Base-by-base conservation (phyloP, 2,329 filamentous ascomycete species). In the Grosmannia serpens region DNA sequence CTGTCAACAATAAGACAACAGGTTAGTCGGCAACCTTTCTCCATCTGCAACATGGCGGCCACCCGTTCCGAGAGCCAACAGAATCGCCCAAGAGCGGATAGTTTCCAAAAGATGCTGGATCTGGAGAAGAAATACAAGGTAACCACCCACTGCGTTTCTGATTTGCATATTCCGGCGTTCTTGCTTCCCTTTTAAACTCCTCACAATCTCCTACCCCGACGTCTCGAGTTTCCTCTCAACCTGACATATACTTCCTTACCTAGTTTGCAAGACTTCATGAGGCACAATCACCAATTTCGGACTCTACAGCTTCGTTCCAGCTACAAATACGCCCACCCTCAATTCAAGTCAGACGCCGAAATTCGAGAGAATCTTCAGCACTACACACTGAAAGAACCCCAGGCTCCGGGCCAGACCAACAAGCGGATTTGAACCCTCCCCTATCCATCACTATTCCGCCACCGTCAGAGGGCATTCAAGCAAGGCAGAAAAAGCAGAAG, bases 91-190 rank as follows among this genome's bases (percentile, higher is more conserved):
- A 71, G 72, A 64, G 72, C 73, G 62, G 75, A 75, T 66, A 81
- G 76, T 67, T 76, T 84, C 62, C 75, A 82, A 67, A 75, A 73
- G 60, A 83, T 84, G 81, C 73, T 84, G 54, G 79, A 83, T 64
- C 69, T 84, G 56, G 82, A 84, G 66, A 80, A 78, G 66, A 74
- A 74, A 66, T 76, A 73, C 68, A 82, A 81, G 77, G 82, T 84
- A 73, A 72, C 74, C 66, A 17, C 27, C 22, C 2, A 10, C 26
- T 20, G 13, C 22, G 2, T 41, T n/a, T 27, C 46, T 59, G 38
- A 11, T 33, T 20, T 5, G 15, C 38, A 41, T 17, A n/a, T 3
- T 20, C 20, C 13, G 38, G 17, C 17, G 5, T 41, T 41, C 13
- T 4, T 4, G 15, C 20, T 41, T 5, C 7, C 17, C 2, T 4